Evolutionary conservation across 1,139 yeast genomes (phyloP).

Genomic region (Arxiozyma heterogenica): DNA sequence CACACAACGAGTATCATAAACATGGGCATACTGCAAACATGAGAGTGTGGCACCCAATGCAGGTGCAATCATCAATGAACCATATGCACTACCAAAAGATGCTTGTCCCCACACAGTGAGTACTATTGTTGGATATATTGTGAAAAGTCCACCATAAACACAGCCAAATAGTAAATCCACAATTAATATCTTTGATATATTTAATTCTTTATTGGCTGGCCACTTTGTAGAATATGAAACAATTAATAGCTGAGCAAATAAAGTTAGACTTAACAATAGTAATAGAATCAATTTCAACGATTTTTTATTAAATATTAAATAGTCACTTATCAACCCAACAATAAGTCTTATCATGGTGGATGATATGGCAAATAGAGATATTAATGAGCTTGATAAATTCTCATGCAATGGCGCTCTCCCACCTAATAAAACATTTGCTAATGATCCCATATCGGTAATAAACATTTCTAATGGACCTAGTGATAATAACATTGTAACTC

Average conservation of each 20-base stretch:
- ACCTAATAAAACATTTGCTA: slow-evolving; percentile 28
- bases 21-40: slow-evolving; percentile 62
- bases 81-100: slow-evolving; percentile 89
- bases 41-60: slow-evolving; percentile 71
- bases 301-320: slow-evolving; percentile 31
- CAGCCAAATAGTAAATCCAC: slow-evolving; percentile 52
- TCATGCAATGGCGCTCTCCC: slow-evolving; percentile 3
- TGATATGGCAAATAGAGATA: slow-evolving; percentile 43
- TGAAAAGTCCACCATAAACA: slow-evolving; percentile 76
- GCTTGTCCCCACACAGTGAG: slow-evolving; percentile 86
- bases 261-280: slow-evolving; percentile 37
- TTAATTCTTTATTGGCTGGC: background rate
- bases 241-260: slow-evolving; percentile 33
- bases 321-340: slow-evolving; percentile 62
- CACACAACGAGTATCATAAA: slow-evolving; percentile 41
- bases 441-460: slow-evolving; percentile 74
- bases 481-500: slow-evolving; percentile 54
- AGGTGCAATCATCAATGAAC: slow-evolving; percentile 82
- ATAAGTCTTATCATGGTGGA: slow-evolving; percentile 58
- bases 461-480: slow-evolving; percentile 86
- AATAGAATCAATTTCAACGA: slow-evolving; percentile 41
- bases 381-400: slow-evolving; percentile 39
- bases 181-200: background rate
- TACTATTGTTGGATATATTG: slow-evolving; percentile 74
- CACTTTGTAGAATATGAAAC: background rate